phyloP scores from a whole-genome alignment of 768 basidiomycete genomes.

The Scleroderma bovista region DNA sequence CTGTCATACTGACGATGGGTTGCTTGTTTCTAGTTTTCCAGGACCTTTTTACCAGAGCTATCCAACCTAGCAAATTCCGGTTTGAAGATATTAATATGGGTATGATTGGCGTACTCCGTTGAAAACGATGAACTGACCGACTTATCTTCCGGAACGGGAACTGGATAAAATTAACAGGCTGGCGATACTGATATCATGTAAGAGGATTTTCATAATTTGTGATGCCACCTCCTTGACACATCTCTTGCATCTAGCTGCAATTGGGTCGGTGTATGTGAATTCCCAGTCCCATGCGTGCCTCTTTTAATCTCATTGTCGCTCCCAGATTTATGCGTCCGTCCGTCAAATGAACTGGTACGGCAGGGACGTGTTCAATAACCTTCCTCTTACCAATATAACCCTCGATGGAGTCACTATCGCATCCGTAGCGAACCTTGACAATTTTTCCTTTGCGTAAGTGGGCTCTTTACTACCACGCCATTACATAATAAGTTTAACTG shows the following conservation, averaged over 20 bases:
- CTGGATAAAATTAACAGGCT: no score
- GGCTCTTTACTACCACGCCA: background rate
- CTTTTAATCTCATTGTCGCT: background rate
- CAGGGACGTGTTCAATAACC: slow-evolving; percentile 33
- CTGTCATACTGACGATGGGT: no score
- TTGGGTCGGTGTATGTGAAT: slow-evolving; percentile 31
- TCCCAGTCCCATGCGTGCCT: background rate
- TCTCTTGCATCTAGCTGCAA: slow-evolving; percentile 9
- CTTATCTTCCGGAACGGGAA: no score
- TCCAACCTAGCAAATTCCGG: slow-evolving; percentile 10
- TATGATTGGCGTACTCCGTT: no score
- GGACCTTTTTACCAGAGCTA: slow-evolving; percentile 12
- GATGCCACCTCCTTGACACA: background rate
- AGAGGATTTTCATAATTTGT: background rate
- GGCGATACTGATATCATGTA: slow-evolving; percentile 2
- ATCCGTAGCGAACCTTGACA: slow-evolving; percentile 58
- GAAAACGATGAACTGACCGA: background rate
- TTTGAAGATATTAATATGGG: slow-evolving; percentile 14
- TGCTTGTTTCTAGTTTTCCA: slow-evolving; percentile 4
- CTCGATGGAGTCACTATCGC: slow-evolving; percentile 48
- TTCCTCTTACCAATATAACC: slow-evolving; percentile 50
- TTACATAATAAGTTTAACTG: background rate
- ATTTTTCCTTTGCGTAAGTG: slow-evolving; percentile 63
- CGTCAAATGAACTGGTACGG: slow-evolving; percentile 46
- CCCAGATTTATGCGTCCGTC: slow-evolving; percentile 30